phyloP scores from a whole-genome alignment of 495 filamentous ascomycete species.

The Penicillium coprophilum region DNA sequence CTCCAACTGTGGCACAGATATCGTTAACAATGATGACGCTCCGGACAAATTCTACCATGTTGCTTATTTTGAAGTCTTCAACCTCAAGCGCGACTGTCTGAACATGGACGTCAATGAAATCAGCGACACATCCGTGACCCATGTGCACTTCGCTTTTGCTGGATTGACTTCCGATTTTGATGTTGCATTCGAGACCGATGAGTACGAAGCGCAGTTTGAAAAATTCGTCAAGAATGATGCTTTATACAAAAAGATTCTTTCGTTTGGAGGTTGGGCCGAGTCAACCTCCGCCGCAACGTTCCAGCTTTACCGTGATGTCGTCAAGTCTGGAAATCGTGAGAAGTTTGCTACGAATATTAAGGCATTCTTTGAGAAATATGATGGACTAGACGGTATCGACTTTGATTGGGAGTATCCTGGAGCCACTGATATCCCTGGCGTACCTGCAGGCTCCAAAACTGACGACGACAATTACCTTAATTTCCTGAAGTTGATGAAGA shows the following conservation, averaged over 20 bases:
- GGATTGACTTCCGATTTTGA: conserved; percentile 25
- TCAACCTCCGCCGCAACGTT: conserved; percentile 39
- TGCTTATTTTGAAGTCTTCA: not conserved
- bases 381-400: conserved; percentile 39
- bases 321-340: conserved; percentile 34
- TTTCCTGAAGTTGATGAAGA: conserved; percentile 22
- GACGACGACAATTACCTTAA: conserved; percentile 26
- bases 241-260: conserved; percentile 33
- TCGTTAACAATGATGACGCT: conserved; percentile 23
- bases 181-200: not conserved
- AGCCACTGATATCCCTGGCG: conserved; percentile 39
- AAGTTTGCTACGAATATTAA: conserved; percentile 37
- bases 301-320: conserved; percentile 14
- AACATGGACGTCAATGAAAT: conserved; percentile 14
- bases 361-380: conserved; percentile 31
- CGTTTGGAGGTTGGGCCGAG: conserved; percentile 51
- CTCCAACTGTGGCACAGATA: conserved; percentile 43
- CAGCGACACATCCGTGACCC: conserved; percentile 35
- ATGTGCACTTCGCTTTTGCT: conserved; percentile 49
- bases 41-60: conserved; percentile 1
- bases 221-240: conserved; percentile 26
- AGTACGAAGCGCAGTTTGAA: conserved; percentile 20
- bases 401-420: conserved; percentile 46
- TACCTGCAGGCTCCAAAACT: conserved; percentile 34
- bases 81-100: conserved; percentile 23